Percentiles rank a stretch among this genome's conserved stretches.
Conservation (phyloP, 148 eudicot species). For the Pouteria glomerata region DNA sequence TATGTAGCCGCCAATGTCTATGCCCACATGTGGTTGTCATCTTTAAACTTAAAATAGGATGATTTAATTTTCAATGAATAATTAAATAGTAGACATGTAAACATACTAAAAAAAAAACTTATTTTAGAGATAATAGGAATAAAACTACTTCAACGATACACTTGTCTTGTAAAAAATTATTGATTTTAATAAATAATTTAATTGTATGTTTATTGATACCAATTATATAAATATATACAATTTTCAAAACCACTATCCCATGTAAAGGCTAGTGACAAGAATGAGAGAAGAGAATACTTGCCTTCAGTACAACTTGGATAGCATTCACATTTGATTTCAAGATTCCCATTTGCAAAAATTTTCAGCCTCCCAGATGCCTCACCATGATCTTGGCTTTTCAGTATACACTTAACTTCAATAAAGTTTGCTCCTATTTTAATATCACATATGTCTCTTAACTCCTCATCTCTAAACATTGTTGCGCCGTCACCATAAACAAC, state of each 20-base stretch:
- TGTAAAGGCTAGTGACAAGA: background rate
- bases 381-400: background rate
- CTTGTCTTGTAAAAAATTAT: no score
- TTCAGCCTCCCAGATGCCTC: background rate
- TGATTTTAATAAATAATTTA: no score
- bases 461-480: slow-evolving; percentile 1
- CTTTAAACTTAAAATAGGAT: no score
- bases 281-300: background rate
- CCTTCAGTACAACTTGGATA: background rate
- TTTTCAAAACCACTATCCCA: background rate
- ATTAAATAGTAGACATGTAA: no score
- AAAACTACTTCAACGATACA: no score
- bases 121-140: no score
- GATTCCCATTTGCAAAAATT: background rate
- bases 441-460: background rate
- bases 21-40: no score
- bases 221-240: background rate
- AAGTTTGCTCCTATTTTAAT: background rate
- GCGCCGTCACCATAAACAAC: background rate
- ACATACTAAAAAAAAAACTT: no score
- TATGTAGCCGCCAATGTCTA: no score
- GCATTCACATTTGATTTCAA: slow-evolving; percentile 1
- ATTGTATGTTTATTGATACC: no score
- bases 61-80: no score
- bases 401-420: background rate